phyloP scores from a whole-genome alignment of 2,329 filamentous ascomycete genomes.

The Zopfia rhizophila region DNA sequence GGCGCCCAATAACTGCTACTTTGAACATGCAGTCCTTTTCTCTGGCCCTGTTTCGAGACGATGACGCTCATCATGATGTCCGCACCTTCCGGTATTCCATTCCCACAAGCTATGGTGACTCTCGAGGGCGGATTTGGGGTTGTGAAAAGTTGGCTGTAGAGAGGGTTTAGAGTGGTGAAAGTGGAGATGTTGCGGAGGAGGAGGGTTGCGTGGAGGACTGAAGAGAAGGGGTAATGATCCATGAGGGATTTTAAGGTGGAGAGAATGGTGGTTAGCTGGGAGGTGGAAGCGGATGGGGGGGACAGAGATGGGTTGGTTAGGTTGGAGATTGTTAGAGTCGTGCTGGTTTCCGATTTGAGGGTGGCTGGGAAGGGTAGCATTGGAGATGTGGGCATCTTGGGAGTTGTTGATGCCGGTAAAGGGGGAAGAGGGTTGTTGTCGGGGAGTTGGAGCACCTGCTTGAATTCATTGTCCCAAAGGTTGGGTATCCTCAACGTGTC shows the following conservation, averaged over 20 bases:
- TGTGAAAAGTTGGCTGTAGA: conserved; percentile 80
- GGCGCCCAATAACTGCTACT: conserved; percentile 96
- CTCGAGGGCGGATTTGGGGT: conserved; percentile 85
- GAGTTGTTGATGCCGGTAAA: conserved; percentile 3
- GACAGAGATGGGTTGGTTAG: conserved; percentile 17
- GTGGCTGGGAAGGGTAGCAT: neutral
- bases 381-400: conserved; percentile 4
- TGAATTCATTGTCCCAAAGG: conserved; percentile 73
- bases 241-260: conserved; percentile 43
- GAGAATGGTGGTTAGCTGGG: conserved; percentile 54
- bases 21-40: conserved; percentile 82
- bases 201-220: conserved; percentile 64
- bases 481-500: conserved; percentile 66
- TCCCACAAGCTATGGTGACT: conserved; percentile 82
- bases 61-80: conserved; percentile 70
- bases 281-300: conserved; percentile 23
- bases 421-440: neutral
- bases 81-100: conserved; percentile 67
- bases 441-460: conserved; percentile 41
- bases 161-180: conserved; percentile 78
- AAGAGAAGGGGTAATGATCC: conserved; percentile 29
- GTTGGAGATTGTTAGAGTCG: conserved; percentile 62
- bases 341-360: conserved; percentile 30
- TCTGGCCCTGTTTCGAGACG: conserved; percentile 45
- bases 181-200: conserved; percentile 82